Conservation (phyloP, 1,284 basidiomycete genomes). For the Trametes polyzona region DNA sequence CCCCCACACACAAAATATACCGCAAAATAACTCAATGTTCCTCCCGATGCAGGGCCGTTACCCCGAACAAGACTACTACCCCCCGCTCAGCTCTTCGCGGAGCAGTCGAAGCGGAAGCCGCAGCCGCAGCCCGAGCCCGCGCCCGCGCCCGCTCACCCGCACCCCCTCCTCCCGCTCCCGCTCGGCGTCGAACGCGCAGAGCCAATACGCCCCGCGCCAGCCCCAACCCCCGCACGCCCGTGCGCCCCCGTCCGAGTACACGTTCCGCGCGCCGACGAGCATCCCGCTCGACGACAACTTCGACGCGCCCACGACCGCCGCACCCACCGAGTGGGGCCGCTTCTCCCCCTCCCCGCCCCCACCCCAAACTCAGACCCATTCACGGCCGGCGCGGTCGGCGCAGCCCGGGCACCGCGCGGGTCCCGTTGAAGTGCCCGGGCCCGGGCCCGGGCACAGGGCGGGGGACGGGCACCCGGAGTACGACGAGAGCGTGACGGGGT, state of each 20-base stretch:
- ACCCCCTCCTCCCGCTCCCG: not conserved
- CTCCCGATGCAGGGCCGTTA: not conserved
- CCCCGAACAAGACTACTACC: slow-evolving; percentile 12
- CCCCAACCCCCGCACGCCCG: slow-evolving; percentile 13
- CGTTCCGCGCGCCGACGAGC: slow-evolving; percentile 39
- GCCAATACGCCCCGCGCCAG: slow-evolving; percentile 8
- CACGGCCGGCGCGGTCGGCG: too few species aligned
- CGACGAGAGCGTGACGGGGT: slow-evolving; percentile 40
- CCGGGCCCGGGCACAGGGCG: not conserved
- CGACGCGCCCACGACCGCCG: slow-evolving; percentile 43
- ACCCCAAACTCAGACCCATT: too few species aligned
- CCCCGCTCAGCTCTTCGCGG: slow-evolving; percentile 5
- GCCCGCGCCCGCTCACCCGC: not conserved
- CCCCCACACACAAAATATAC: not conserved
- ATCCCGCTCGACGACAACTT: slow-evolving; percentile 46
- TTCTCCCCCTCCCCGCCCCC: too few species aligned
- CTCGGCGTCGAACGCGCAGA: slow-evolving; percentile 8
- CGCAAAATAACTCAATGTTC: not conserved
- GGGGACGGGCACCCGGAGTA: slow-evolving; percentile 34
- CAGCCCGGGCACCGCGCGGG: too few species aligned
- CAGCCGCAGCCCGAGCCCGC: not conserved
- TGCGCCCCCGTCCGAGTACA: slow-evolving; percentile 1
- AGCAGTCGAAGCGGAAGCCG: too few species aligned
- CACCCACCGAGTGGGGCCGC: slow-evolving; percentile 37
- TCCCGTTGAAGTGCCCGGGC: not conserved